Percentiles rank a stretch among this genome's conserved stretches.
Evolutionary conservation across 192 early-diverging fungal species (phyloP).

Genomic region (Umbelopsis sp.): DNA sequence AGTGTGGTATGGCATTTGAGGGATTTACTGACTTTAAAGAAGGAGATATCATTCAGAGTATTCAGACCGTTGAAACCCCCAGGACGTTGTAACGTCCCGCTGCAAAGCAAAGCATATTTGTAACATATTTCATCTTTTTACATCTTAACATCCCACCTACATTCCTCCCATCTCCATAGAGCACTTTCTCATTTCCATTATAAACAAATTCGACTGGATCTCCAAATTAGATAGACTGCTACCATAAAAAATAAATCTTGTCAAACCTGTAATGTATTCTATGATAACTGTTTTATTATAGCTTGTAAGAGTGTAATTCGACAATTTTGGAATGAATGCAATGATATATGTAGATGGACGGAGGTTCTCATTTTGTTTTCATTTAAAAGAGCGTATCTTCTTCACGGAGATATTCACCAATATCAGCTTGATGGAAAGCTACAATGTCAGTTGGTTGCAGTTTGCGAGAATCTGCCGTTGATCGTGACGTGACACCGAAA

Average conservation of each 20-base stretch:
- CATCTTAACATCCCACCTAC: not conserved
- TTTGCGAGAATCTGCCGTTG: slow-evolving; percentile 90
- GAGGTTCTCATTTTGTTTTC: not conserved
- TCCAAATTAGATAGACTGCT: not conserved
- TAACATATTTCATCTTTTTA: not conserved
- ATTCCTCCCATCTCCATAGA: not conserved
- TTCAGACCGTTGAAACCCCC: slow-evolving; percentile 59
- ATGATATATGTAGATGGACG: slow-evolving; percentile 15
- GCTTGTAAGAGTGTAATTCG: slow-evolving; percentile 12
- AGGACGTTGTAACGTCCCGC: slow-evolving; percentile 39
- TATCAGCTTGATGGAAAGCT: slow-evolving; percentile 97
- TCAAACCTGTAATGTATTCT: not conserved
- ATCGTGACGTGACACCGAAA: slow-evolving; percentile 95
- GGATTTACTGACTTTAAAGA: slow-evolving; percentile 75
- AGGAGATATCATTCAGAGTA: slow-evolving; percentile 82
- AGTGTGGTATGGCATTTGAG: slow-evolving; percentile 93
- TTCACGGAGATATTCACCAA: slow-evolving; percentile 92
- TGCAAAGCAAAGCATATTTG: not conserved
- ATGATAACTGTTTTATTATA: not conserved
- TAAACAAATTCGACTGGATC: not conserved
- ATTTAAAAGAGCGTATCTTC: slow-evolving; percentile 74
- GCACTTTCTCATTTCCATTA: not conserved
- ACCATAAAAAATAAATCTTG: not conserved
- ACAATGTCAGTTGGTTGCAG: slow-evolving; percentile 92
- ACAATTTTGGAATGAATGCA: slow-evolving; percentile 10